These are phyloP conservation scores for Amoeboaphelidium protococcarum DNA, from an alignment of 371 early-diverging fungal genomes.

Conservation along the genomic window DNA sequence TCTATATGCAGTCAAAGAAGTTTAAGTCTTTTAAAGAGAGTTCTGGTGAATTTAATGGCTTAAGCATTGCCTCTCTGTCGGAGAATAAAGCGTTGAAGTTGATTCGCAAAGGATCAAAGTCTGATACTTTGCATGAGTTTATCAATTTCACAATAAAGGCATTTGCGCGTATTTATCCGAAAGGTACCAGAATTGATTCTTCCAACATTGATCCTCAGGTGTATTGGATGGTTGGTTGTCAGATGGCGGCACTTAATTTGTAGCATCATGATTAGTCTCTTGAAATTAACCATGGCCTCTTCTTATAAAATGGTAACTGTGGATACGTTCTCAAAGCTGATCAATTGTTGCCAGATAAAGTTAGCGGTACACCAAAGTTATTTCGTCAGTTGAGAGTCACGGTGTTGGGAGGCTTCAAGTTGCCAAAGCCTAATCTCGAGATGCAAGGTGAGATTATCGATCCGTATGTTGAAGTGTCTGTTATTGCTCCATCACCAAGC, in stretches of 20 bases:
- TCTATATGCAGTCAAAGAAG: conserved; percentile 34
- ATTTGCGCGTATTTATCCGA: conserved; percentile 43
- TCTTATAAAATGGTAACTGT: conserved; percentile 24
- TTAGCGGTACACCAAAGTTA: neutral
- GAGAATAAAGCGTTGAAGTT: neutral
- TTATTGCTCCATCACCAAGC: conserved; percentile 9
- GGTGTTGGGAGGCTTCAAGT: conserved; percentile 28
- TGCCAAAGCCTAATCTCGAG: conserved; percentile 24
- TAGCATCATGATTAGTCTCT: conserved; percentile 22
- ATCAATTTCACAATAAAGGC: conserved; percentile 19
- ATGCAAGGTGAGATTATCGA: conserved; percentile 20
- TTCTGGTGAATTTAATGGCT: neutral
- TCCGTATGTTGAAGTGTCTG: conserved; percentile 25
- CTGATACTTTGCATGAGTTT: conserved; percentile 9
- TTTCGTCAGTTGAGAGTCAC: conserved; percentile 3
- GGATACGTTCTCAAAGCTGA: conserved; percentile 51
- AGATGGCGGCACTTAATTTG: conserved; percentile 60
- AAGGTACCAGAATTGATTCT: conserved; percentile 32
- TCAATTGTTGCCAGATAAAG: conserved; percentile 9
- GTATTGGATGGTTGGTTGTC: conserved; percentile 40
- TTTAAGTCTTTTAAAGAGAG: conserved; percentile 21
- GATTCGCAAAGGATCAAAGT: neutral
- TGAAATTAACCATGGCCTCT: conserved; percentile 46
- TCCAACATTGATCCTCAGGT: conserved; percentile 45
- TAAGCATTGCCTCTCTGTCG: neutral